A percentile compares a stretch with the other conserved stretches of the same genome.
Evolutionary conservation across 139 green algal species (phyloP).

Genomic region (Picochlorum sp.): DNA sequence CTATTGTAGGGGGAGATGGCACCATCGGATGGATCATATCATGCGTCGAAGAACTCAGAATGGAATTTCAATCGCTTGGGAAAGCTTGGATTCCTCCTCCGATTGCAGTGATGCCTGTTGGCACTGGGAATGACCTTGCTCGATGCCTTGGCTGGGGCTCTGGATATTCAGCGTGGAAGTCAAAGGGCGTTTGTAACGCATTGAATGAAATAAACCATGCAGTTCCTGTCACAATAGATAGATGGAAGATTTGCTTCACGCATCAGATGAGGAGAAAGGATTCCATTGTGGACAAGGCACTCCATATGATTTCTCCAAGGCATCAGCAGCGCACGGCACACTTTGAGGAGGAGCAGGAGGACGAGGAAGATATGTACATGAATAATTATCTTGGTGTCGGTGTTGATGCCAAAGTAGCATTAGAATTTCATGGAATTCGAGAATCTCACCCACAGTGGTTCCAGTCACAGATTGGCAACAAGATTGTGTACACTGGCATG

Average conservation of each 20-base stretch:
- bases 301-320: background rate
- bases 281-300: background rate
- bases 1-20: slow-evolving; percentile 75
- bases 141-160: slow-evolving; percentile 72
- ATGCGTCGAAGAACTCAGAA: slow-evolving; percentile 33
- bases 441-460: slow-evolving; percentile 46
- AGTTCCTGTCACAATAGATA: slow-evolving; percentile 49
- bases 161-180: slow-evolving; percentile 29
- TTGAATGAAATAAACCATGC: slow-evolving; percentile 53
- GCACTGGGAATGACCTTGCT: slow-evolving; percentile 83
- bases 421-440: slow-evolving; percentile 67
- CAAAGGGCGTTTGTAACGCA: slow-evolving; percentile 23
- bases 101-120: slow-evolving; percentile 68
- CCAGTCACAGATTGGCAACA: slow-evolving; percentile 42
- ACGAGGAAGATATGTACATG: slow-evolving; percentile 28
- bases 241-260: slow-evolving; percentile 39
- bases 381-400: slow-evolving; percentile 83
- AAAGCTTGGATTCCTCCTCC: slow-evolving; percentile 43
- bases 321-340: background rate
- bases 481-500: slow-evolving; percentile 69
- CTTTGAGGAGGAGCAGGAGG: no score
- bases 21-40: slow-evolving; percentile 66
- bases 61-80: background rate
- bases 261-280: background rate
- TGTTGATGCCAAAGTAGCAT: slow-evolving; percentile 62